Evolutionary conservation across 2,329 filamentous ascomycete genomes (phyloP).

Genomic region (Botryosphaeria agaves): DNA sequence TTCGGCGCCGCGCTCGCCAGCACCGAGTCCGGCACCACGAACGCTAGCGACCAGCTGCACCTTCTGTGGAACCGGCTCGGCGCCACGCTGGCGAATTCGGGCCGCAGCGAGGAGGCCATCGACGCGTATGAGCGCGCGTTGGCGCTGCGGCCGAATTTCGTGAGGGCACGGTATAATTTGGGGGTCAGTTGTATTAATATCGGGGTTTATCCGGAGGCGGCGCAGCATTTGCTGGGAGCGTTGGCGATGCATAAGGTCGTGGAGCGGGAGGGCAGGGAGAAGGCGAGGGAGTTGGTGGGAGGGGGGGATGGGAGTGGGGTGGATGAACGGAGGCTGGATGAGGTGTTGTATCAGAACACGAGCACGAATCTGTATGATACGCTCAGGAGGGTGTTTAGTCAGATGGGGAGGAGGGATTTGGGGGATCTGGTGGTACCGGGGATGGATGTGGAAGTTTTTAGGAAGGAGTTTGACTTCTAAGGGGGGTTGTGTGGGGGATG

Average conservation of each 20-base stretch:
- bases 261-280: slow-evolving; percentile 67
- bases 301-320: slow-evolving; percentile 36
- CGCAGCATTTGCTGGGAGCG: slow-evolving; percentile 79
- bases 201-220: slow-evolving; percentile 83
- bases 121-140: slow-evolving; percentile 90
- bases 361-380: slow-evolving; percentile 97
- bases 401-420: slow-evolving; percentile 82
- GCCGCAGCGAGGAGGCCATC: slow-evolving; percentile 87
- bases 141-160: slow-evolving; percentile 83
- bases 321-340: slow-evolving; percentile 58
- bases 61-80: slow-evolving; percentile 95
- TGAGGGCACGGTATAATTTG: slow-evolving; percentile 89
- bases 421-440: slow-evolving; percentile 75
- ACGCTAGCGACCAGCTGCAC: slow-evolving; percentile 74
- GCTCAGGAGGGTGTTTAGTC: slow-evolving; percentile 79
- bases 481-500: neutral
- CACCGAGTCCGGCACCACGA: slow-evolving; percentile 67
- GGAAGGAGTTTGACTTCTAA: slow-evolving; percentile 78
- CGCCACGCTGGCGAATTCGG: slow-evolving; percentile 87
- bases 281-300: slow-evolving; percentile 63
- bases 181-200: slow-evolving; percentile 97
- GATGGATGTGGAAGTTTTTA: slow-evolving; percentile 80
- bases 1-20: slow-evolving; percentile 82
- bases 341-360: slow-evolving; percentile 86
- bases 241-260: slow-evolving; percentile 92